Base-by-base conservation (phyloP, 2,329 filamentous ascomycete genomes). In the Ophiostoma ulmi region DNA sequence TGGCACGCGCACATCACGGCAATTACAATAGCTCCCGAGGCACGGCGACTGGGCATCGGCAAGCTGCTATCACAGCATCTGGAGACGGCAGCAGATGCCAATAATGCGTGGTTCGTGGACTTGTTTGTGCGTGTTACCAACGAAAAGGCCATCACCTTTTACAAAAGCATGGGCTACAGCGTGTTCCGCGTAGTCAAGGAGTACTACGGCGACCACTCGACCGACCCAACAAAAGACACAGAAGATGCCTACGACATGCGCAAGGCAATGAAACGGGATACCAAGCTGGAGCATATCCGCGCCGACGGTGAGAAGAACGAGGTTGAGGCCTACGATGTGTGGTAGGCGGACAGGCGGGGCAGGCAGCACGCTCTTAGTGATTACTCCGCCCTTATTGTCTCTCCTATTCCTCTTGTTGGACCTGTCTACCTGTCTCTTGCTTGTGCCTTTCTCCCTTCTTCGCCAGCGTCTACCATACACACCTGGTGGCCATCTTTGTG, bases 1-100 rank as follows among this genome's bases (percentile, higher is more conserved):
- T 98, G 93, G 92, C 95, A 99, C 82, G 94, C 93, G 26, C 95
- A 99, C 81, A 97, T 99, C 78, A 99, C 95, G 5, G 95, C 94
- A 48, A 85, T 99, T 69, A 98, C 95, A 0, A 92, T 99, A 26
- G 90, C 94, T 0, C 95, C 95, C 0, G 88, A 90, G 71, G 93
- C 93, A 68, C 90, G 95, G 38, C 88, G 95, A 63, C 86, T 95
- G 20, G 94, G 95, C 20, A 91, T 97, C 76, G 95, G 94, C 68
- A 92, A 91, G 72, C 90, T 91, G 65, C 85, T 99, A 52, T 93
- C 91, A 0, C 86, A 91, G 76, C 89, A 92, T 71, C 85, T 99
- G 39, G 94, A 97, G 80, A 84, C 85, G n/a, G 90, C 88, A 1
- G 93, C 92, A 58, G 91, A 97, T 75, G 89, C 88, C 68, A 90